Evolutionary conservation across 1,284 basidiomycete species (phyloP), one percentile per base, ranked within the genome.

Genomic region (Caloboletus firmus): DNA sequence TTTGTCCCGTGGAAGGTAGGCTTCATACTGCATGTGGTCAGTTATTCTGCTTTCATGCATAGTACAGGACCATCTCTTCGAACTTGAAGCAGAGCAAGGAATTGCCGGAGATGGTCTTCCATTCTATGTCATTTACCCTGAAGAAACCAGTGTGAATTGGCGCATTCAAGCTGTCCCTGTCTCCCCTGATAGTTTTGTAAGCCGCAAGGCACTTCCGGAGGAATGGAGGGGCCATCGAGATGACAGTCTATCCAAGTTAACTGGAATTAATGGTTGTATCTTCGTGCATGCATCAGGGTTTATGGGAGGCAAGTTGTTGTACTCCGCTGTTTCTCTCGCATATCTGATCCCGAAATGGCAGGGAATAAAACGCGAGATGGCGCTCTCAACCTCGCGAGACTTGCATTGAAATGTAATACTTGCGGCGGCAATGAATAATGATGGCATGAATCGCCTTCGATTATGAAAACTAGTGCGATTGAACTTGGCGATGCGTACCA

Each of bases 211-310:
- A 1, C 77, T 99, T 36, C 96, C 97, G 2, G 94, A 98, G 72
- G 77, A 79, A 55, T 99, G 97, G 96, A 81, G 95, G 58, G 96
- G 97, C 10, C 73, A 96, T 37, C 80, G 97, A 42, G 97, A 99
- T 69, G 87, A 90, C 10, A 80, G 82, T 47, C 76, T 99, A 42
- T 88, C 85, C 45, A 75, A 85, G 60, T 73, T 85, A 13, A 85
- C 84, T 12, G 93, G 93, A 2, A 86, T 98, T 58, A 81, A 84
- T 0, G 93, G 87, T 2, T 84, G 94, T 51, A 84, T 98, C 53
- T 99, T 99, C 69, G 87, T 95, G 28, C 96, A 99, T 74, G 92
- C 94, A 1, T 90, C 88, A 55, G 96, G 96, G 4, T 99, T 99
- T 70, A 98, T 95, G 65, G 97, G 95, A 64, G 94, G 93, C 84